A percentile compares a stretch with the other conserved stretches of the same genome.
Conservation (phyloP, 2,329 filamentous ascomycete genomes). For the Peltaster fructicola region DNA sequence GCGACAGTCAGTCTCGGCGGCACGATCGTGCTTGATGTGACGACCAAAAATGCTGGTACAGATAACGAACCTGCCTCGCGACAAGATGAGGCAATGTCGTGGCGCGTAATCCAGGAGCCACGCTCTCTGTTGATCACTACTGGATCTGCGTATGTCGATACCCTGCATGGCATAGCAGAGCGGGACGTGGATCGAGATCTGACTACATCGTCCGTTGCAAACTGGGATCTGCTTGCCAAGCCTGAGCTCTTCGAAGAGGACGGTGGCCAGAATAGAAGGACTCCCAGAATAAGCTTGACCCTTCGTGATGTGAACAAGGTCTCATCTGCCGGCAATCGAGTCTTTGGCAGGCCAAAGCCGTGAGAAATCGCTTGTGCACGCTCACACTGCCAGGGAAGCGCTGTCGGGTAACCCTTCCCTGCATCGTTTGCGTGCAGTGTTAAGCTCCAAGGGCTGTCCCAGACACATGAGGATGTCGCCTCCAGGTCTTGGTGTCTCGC, state of each 20-base stretch:
- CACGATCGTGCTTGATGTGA: slow-evolving; percentile 60
- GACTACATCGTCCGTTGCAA: slow-evolving; percentile 38
- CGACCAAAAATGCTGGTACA: too few species aligned
- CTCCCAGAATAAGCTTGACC: slow-evolving; percentile 53
- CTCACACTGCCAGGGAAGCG: too few species aligned
- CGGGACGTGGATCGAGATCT: slow-evolving; percentile 48
- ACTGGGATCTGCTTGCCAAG: slow-evolving; percentile 51
- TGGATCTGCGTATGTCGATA: slow-evolving; percentile 47
- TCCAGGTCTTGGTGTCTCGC: too few species aligned
- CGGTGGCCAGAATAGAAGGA: slow-evolving; percentile 40
- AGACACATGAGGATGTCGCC: too few species aligned
- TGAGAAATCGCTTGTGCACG: too few species aligned
- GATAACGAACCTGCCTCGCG: too few species aligned
- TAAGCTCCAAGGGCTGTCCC: too few species aligned
- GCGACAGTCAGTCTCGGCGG: slow-evolving; percentile 78
- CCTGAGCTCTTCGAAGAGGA: slow-evolving; percentile 18
- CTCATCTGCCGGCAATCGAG: too few species aligned
- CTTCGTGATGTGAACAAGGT: slow-evolving; percentile 79
- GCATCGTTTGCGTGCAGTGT: too few species aligned
- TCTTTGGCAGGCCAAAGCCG: too few species aligned
- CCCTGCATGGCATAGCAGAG: slow-evolving; percentile 59
- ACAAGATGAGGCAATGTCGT: slow-evolving; percentile 17
- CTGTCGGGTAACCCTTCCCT: too few species aligned
- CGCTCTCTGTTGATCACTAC: slow-evolving; percentile 62
- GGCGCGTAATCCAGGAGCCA: slow-evolving; percentile 63